Evolutionary conservation across 495 filamentous ascomycete species (phyloP), one percentile per base, ranked within the genome.

Genomic region (Letharia lupina): DNA sequence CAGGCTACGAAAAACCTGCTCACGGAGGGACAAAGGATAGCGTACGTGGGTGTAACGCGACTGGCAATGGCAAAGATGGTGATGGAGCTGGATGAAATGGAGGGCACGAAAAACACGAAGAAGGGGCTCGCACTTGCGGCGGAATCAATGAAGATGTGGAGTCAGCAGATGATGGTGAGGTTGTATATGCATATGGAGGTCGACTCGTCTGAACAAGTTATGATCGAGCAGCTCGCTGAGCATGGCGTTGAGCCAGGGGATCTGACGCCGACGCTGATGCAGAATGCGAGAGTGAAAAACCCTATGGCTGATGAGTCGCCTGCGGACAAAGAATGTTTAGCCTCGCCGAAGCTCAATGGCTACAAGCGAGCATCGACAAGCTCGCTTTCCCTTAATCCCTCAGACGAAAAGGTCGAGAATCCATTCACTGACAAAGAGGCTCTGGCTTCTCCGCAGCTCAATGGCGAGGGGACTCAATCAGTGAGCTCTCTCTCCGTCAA

Each of bases 121-220:
- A 96, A 92, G 75, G 77, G 86, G 15, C 68, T 91, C 8, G 80
- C 82, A 28, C 74, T 87, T 61, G 85, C 87, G 2, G 76, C 84
- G 13, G 94, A 98, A 76, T 82, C 84, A 48, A 88, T 89, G 80
- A 88, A 88, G 74, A 97, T 96, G 87, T 99, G 93, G 93, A 86
- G 89, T 62, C 95, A 98, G 73, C 92, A 92, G 76, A 95, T 96
- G 81, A 98, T 98, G 91, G 83, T 95, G 16, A 85, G 92, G 64
- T 72, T 99, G 44, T 98, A 97, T 75, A 77, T 82, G 28, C 94
- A 99, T 77, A 98, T 99, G 94, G 94, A 99, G 63, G 92, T 99
- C 70, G 89, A 86, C 71, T 73, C 88, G 33, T 83, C 81, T 57
- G 94, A 99, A 79, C 94, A 99, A 78, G 79, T 99, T 71, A 99